Conservation (phyloP, 2,329 filamentous ascomycete genomes). For the Nigrospora sphaerica region DNA sequence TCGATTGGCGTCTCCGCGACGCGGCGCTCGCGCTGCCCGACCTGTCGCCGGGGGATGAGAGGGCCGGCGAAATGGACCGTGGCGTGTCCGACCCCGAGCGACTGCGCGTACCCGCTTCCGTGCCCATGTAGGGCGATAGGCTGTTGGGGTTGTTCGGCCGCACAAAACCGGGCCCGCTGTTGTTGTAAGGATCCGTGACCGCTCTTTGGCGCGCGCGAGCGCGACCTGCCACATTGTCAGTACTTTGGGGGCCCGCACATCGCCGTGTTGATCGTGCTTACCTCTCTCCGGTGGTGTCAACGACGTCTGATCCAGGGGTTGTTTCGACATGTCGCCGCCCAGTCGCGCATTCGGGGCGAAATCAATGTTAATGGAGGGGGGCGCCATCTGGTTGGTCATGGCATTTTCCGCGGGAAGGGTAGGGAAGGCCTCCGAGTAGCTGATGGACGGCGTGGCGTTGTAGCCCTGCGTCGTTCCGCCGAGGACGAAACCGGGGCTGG, state of each 20-base stretch:
- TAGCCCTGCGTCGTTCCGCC: conserved; percentile 31
- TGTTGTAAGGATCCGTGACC: conserved; percentile 54
- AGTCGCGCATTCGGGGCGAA: conserved; percentile 70
- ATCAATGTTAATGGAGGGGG: conserved; percentile 93
- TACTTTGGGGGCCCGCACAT: background rate
- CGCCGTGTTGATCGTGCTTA: conserved; percentile 19
- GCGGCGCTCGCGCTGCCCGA: conserved; percentile 36
- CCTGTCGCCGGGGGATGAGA: conserved; percentile 51
- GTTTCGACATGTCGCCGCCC: conserved; percentile 57
- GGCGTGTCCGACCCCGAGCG: conserved; percentile 34
- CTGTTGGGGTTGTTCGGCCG: conserved; percentile 32
- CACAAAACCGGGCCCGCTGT: conserved; percentile 30
- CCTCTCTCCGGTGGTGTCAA: conserved; percentile 73
- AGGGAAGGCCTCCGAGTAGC: conserved; percentile 45
- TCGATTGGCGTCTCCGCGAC: conserved; percentile 52
- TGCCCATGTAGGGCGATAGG: conserved; percentile 44
- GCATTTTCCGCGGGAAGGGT: conserved; percentile 37
- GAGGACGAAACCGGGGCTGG: conserved; percentile 37
- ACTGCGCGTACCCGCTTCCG: conserved; percentile 30
- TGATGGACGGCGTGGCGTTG: conserved; percentile 33
- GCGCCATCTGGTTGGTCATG: conserved; percentile 62
- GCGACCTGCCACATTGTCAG: conserved; percentile 32
- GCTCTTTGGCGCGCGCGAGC: conserved; percentile 44
- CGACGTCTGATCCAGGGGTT: conserved; percentile 65
- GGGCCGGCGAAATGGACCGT: conserved; percentile 38